phyloP scores from a whole-genome alignment of 148 eudicot species.

The Camellia japonica region DNA sequence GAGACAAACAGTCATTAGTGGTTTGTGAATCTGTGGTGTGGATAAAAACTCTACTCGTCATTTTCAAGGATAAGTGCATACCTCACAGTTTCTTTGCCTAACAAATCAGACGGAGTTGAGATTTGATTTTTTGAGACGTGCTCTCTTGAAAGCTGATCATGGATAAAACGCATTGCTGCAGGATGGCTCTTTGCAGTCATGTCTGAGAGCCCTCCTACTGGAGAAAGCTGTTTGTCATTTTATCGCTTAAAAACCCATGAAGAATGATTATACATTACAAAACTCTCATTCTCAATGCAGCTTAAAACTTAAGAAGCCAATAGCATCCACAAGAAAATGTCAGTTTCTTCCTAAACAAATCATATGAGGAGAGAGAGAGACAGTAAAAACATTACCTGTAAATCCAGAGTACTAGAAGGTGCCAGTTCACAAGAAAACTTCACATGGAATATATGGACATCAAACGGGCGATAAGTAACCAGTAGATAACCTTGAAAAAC shows the following conservation, averaged over 20 bases:
- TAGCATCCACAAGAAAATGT: not conserved
- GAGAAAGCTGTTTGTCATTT: slow-evolving; percentile 99
- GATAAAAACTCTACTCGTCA: not conserved
- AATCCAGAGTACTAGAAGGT: too few species aligned
- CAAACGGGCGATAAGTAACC: too few species aligned
- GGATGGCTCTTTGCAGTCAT: slow-evolving; percentile 99
- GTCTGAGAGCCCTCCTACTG: slow-evolving; percentile 99
- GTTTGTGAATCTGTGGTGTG: not conserved
- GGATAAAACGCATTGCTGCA: slow-evolving; percentile 88
- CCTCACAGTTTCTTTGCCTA: slow-evolving; percentile 75
- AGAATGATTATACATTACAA: slow-evolving; percentile 11
- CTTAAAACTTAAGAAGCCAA: not conserved
- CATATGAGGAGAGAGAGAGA: too few species aligned
- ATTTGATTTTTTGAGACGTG: slow-evolving; percentile 28
- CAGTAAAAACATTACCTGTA: too few species aligned
- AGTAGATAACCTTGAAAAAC: too few species aligned
- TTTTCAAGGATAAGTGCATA: slow-evolving; percentile 21
- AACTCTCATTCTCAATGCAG: slow-evolving; percentile 13
- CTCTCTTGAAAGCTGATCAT: slow-evolving; percentile 68
- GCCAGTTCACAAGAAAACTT: too few species aligned
- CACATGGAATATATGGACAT: too few species aligned
- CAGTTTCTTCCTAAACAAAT: too few species aligned
- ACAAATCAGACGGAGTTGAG: slow-evolving; percentile 35
- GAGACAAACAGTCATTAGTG: not conserved
- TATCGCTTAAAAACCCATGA: slow-evolving; percentile 92